phyloP scores from a whole-genome alignment of 331 rosid genomes.

The Quercus phellos region DNA sequence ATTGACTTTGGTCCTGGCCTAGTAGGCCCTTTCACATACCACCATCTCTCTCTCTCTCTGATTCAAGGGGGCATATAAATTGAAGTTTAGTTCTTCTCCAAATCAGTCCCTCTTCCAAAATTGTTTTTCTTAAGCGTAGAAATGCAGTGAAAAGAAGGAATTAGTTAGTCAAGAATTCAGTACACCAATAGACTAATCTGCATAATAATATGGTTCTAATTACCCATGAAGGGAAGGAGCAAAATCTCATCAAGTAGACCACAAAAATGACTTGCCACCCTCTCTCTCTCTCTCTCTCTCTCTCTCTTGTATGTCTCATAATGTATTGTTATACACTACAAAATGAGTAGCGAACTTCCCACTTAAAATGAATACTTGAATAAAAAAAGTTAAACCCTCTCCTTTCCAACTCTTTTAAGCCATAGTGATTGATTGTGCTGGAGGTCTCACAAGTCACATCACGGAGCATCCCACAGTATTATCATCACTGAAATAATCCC shows the following conservation, averaged over 20 bases:
- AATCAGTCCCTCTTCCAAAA: not conserved
- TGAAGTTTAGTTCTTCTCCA: too few relatives aligned
- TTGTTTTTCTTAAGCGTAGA: not conserved
- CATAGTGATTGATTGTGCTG: not conserved
- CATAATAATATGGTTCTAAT: not conserved
- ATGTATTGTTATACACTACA: not conserved
- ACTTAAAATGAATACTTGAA: not conserved
- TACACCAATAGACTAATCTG: not conserved
- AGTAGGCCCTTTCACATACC: too few relatives aligned
- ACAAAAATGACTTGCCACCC: not conserved
- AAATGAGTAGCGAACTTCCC: not conserved
- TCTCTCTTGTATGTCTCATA: too few relatives aligned
- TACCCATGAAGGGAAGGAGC: not conserved
- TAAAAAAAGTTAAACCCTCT: too few relatives aligned
- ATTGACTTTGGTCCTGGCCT: too few relatives aligned
- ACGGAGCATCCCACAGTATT: constrained; percentile 34
- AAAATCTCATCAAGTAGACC: not conserved
- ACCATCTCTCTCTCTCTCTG: too few relatives aligned
- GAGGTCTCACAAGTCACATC: constrained; percentile 20
- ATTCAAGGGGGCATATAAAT: too few relatives aligned
- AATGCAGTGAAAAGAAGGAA: not conserved
- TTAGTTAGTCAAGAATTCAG: not conserved
- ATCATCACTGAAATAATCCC: constrained; percentile 45
- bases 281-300: not conserved
- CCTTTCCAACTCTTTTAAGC: not conserved